Evolutionary conservation across 495 filamentous ascomycete species (phyloP), one percentile per base, ranked within the genome.

Genomic region (Trichoderma virens): DNA sequence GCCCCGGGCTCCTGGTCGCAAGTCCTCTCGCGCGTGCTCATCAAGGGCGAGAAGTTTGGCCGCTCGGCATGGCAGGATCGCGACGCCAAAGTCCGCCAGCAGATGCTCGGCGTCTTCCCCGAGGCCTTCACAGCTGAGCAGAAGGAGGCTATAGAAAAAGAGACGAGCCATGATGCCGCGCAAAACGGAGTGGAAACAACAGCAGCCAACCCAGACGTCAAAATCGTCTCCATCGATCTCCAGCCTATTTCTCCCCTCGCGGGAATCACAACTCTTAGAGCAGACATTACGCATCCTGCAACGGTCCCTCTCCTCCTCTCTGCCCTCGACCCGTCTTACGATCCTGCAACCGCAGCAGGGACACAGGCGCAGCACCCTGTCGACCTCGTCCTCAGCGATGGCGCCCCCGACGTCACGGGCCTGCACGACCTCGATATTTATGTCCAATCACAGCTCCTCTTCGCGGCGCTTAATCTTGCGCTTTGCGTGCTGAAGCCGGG

Each of bases 391-490:
- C 83, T 98, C 62, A 94, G 90, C 60, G 94, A 98, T 68, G 94
- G 94, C 41, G 94, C 94, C 1, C 94, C 94, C 8, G 94, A 98
- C 71, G 95, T 98, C 41, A 98, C 94, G 0, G 94, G 94, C 27
- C 79, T 98, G 3, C 94, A 98, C 73, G 94, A 98, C 75, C 82
- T 98, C 8, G 94, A 98, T 74, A 97, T 97, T 69, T 98, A 98
- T 73, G 89, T 98, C 20, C 94, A 98, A 75, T 91, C 90, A 3
- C 93, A 97, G 75, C 85, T 98, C 23, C 88, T 98, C 62, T 96
- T 92, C 72, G 89, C 93, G 2, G 94, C 94, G 0, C 82, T 98
- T 18, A 96, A 96, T 72, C 85, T 98, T 2, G 90, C 94, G 9
- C 80, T 96, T 11, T 93, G 92, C 71, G 91, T 97, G 38, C 83